These are phyloP conservation scores for Amanita exitialis DNA, from an alignment of 768 basidiomycete genomes.

Conservation along the genomic window DNA sequence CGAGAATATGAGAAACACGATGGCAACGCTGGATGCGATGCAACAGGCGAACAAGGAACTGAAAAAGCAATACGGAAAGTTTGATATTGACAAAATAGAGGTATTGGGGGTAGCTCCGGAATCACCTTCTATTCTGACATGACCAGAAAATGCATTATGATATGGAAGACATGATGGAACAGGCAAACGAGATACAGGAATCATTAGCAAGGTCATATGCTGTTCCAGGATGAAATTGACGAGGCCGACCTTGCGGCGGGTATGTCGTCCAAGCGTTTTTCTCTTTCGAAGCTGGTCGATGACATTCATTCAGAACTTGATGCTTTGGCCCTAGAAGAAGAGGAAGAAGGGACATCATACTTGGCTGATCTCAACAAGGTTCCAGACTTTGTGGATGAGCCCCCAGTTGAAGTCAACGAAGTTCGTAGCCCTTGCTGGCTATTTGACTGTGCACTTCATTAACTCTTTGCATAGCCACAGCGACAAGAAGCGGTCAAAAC, in stretches of 20 bases:
- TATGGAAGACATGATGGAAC: slow-evolving; percentile 95
- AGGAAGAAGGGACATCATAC: slow-evolving; percentile 87
- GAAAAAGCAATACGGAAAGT: slow-evolving; percentile 93
- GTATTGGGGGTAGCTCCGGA: slow-evolving; percentile 16
- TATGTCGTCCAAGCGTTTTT: slow-evolving; percentile 19
- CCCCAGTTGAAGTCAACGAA: slow-evolving; percentile 63
- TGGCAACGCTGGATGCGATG: slow-evolving; percentile 99
- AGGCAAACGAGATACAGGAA: slow-evolving; percentile 97
- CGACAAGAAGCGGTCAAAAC: slow-evolving; percentile 47
- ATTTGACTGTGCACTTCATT: not conserved
- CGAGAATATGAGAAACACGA: slow-evolving; percentile 97
- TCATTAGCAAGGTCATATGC: slow-evolving; percentile 87
- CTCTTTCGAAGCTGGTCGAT: not conserved
- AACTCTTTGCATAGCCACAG: slow-evolving; percentile 4
- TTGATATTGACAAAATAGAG: slow-evolving; percentile 98
- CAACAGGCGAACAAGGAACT: slow-evolving; percentile 92
- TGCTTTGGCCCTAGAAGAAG: slow-evolving; percentile 84
- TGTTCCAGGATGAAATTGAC: slow-evolving; percentile 94
- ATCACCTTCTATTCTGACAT: not conserved
- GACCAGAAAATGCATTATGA: slow-evolving; percentile 87
- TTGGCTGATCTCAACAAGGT: slow-evolving; percentile 76
- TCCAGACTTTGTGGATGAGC: slow-evolving; percentile 89
- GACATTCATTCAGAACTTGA: slow-evolving; percentile 63
- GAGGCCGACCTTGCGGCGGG: slow-evolving; percentile 97
- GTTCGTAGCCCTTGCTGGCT: slow-evolving; percentile 23